Percentiles rank a stretch among this genome's conserved stretches.
These are phyloP conservation scores for Lolium perenne DNA, from an alignment of 176 grass and related monocot species.

Conservation along the genomic window DNA sequence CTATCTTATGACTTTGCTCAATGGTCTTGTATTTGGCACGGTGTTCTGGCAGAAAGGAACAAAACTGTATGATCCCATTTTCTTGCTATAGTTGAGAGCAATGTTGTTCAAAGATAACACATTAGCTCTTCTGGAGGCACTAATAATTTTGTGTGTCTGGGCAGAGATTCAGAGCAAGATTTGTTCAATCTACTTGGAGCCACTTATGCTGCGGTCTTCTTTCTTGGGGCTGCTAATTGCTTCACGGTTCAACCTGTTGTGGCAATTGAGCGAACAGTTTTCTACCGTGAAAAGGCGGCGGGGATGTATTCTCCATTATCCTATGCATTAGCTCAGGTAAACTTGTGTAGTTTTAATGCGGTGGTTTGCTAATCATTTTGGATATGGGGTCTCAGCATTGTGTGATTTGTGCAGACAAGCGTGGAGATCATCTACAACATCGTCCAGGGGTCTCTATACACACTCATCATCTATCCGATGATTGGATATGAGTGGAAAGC, in stretches of 20 bases:
- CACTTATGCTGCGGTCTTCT: conserved; percentile 78
- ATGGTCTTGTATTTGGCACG: conserved; percentile 83
- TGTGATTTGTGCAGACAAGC: too few species aligned
- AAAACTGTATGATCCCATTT: conserved; percentile 59
- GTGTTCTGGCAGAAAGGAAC: conserved; percentile 81
- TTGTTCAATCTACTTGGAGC: conserved; percentile 75
- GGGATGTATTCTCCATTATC: conserved; percentile 95
- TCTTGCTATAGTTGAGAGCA: conserved; percentile 28
- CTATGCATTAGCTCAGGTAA: conserved; percentile 88
- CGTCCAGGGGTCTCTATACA: conserved; percentile 62
- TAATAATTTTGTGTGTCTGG: conserved; percentile 25
- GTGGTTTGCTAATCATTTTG: too few species aligned
- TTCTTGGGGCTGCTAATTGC: conserved; percentile 73
- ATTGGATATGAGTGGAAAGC: conserved; percentile 77
- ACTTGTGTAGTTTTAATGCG: too few species aligned
- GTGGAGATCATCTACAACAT: conserved; percentile 60
- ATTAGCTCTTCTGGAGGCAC: conserved; percentile 17
- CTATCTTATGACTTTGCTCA: conserved; percentile 70
- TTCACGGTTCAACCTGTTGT: conserved; percentile 76
- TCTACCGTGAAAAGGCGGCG: conserved; percentile 89
- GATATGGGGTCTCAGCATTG: too few species aligned
- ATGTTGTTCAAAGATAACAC: conserved; percentile 9
- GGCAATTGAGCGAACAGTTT: conserved; percentile 76
- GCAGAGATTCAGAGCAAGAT: conserved; percentile 72
- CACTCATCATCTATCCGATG: conserved; percentile 69